Evolutionary conservation across 2,329 filamentous ascomycete species (phyloP), one percentile per base, ranked within the genome.

Genomic region (Chaetomium globosum): DNA sequence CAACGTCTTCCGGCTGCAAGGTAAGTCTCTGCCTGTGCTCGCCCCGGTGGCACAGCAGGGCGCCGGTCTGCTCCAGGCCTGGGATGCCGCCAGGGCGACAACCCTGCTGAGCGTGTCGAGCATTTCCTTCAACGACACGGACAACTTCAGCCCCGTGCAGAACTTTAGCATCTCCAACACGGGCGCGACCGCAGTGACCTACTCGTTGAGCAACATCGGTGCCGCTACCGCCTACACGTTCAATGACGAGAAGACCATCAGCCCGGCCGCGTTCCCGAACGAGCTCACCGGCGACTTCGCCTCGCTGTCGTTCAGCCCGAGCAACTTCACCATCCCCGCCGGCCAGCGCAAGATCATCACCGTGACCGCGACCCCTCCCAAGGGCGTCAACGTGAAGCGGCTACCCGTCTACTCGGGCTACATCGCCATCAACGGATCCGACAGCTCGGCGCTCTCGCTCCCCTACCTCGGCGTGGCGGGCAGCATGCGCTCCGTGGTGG

Each of bases 81-180:
- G 83, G 67, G 83, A 87, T 64, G 84, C 85, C 3, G 83, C 86
- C 6, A 80, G 83, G 69, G 77, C 82, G 19, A 84, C 79, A 2
- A 81, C 82, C 2, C 71, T 84, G 13, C 76, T 89, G 23, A 82
- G 81, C 70, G 81, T 80, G 10, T 83, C 83, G n/a, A 84, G 82
- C 73, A 75, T 89, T 16, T 81, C 84, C 3, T 88, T 89, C 76
- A 89, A 89, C 72, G 87, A 89, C 73, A 87, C 85, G 0, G 83
- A 85, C 68, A 73, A 88, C 77, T 82, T 87, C 67, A 73, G 74
- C 54, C 74, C 77, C 12, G 77, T 76, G 2, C 76, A 81, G 52
- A 80, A 81, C 68, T 86, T 89, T 72, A 81, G 78, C 48, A 79
- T 89, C 68, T 79, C 75, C 70, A 89, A 89, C 77, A 77, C 78